Evolutionary conservation across 83 land plant genomes (phyloP).

Genomic region (Thuja plicata): DNA sequence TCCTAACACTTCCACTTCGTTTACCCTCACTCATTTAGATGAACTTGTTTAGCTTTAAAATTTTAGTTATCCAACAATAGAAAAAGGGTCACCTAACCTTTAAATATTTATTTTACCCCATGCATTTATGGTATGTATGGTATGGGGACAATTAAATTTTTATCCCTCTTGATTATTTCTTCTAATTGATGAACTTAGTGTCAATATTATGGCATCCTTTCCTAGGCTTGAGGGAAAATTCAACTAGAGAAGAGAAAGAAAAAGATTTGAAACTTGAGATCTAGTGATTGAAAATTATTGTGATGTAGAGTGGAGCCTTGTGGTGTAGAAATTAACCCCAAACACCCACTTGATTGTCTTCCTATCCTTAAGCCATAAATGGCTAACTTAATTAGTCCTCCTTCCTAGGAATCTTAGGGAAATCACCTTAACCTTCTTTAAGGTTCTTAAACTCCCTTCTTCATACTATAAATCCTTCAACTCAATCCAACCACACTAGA

Average conservation of each 20-base stretch:
- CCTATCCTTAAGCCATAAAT: no score
- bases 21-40: not conserved
- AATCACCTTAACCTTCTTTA: no score
- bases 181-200: not conserved
- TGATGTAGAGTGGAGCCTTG: no score
- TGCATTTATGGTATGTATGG: not conserved
- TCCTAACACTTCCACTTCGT: not conserved
- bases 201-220: not conserved
- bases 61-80: not conserved
- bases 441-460: no score
- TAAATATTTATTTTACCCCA: not conserved
- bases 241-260: not conserved
- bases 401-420: no score
- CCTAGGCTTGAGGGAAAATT: not conserved
- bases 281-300: not conserved
- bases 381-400: no score
- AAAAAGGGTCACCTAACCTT: not conserved
- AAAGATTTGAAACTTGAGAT: not conserved
- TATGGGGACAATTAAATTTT: not conserved
- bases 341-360: no score
- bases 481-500: no score
- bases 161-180: not conserved
- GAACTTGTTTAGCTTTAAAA: not conserved
- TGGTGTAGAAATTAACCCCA: no score
- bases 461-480: no score